phyloP scores from a whole-genome alignment of 2,329 filamentous ascomycete genomes.

The Pseudogymnoascus destructans region DNA sequence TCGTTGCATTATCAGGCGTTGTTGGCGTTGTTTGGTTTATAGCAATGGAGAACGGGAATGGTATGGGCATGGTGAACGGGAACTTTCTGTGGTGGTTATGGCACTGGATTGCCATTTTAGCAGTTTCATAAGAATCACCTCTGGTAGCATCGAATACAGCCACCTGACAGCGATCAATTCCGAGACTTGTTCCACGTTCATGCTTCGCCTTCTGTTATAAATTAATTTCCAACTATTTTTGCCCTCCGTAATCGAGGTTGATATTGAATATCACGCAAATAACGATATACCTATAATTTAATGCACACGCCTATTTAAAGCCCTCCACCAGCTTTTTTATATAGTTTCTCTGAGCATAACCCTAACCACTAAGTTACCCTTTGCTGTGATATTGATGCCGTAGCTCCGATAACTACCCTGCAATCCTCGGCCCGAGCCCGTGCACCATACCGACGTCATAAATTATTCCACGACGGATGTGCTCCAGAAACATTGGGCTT shows the following conservation, averaged over 20 bases:
- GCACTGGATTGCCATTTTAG: constrained; percentile 1
- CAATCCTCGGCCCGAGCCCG: background rate
- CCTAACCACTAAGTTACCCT: too few relatives aligned
- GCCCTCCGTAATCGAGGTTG: background rate
- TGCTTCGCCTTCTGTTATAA: background rate
- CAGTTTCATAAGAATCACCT: constrained; percentile 1
- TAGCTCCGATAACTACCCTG: background rate
- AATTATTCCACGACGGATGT: background rate
- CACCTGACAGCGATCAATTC: background rate
- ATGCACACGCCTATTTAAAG: background rate
- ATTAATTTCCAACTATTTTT: background rate
- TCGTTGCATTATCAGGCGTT: constrained; percentile 8
- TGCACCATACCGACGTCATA: background rate
- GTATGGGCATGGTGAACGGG: background rate
- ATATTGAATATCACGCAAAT: background rate
- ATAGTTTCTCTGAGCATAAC: background rate
- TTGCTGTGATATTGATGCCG: background rate
- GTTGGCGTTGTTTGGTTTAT: constrained; percentile 10
- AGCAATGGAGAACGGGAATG: background rate
- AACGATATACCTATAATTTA: background rate
- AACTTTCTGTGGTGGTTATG: background rate
- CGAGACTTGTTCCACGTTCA: background rate
- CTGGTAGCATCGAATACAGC: background rate
- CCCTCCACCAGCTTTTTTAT: background rate
- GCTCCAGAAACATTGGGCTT: background rate